Percentiles rank a stretch among this genome's conserved stretches.
phyloP scores from a whole-genome alignment of 1,284 basidiomycete species.

The Tylopilus sp. region DNA sequence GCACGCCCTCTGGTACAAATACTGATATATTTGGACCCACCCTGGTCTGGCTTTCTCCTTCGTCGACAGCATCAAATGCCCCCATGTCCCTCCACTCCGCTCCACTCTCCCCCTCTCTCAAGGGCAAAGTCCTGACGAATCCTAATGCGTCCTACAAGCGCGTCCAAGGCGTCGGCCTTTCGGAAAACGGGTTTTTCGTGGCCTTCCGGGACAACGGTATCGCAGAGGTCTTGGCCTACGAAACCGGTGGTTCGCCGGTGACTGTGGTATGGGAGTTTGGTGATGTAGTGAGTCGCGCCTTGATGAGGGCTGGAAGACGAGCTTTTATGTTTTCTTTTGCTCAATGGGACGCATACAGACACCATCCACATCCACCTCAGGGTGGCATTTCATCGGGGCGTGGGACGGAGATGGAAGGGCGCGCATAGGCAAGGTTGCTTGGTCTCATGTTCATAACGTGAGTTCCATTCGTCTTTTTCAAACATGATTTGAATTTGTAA shows the following conservation, averaged over 20 bases:
- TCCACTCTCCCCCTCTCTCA: constrained; percentile 51
- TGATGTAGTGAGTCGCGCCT: constrained; percentile 45
- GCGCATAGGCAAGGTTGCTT: constrained; percentile 71
- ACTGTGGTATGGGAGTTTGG: constrained; percentile 55
- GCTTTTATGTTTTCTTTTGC: background rate
- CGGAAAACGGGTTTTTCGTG: constrained; percentile 46
- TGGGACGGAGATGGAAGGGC: constrained; percentile 54
- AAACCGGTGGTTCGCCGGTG: constrained; percentile 38
- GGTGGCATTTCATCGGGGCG: constrained; percentile 59
- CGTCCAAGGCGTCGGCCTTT: constrained; percentile 56
- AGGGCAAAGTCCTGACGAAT: constrained; percentile 42
- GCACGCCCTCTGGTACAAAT: constrained; percentile 3
- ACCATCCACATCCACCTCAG: constrained; percentile 38
- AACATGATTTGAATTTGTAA: background rate
- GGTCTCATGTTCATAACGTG: constrained; percentile 60
- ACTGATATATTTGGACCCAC: constrained; percentile 31
- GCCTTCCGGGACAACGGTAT: constrained; percentile 53
- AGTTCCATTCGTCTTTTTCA: constrained; percentile 25
- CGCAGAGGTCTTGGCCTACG: constrained; percentile 51
- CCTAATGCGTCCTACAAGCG: constrained; percentile 44
- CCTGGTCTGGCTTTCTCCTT: constrained; percentile 66
- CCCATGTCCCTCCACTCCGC: constrained; percentile 47
- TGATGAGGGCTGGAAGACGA: background rate
- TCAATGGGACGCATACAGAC: constrained; percentile 29
- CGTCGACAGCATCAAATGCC: constrained; percentile 12